Percentiles rank a stretch among this genome's conserved stretches.
phyloP scores from a whole-genome alignment of 192 early-diverging fungal genomes.

The Rhizophagus clarus region DNA sequence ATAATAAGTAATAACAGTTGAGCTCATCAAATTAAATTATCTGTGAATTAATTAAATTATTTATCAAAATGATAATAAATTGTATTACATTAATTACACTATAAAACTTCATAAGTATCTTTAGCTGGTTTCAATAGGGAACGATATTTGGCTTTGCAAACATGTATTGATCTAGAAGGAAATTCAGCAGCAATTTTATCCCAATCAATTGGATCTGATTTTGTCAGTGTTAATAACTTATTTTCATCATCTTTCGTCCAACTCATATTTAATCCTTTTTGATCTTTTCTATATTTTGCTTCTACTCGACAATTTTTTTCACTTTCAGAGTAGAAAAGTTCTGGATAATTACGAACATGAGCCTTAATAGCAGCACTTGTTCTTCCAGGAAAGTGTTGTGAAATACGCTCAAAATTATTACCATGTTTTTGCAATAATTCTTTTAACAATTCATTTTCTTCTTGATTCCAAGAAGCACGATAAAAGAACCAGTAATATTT shows the following conservation, averaged over 20 bases:
- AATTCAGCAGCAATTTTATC: neutral
- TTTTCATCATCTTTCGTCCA: constrained; percentile 8
- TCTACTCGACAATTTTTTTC: neutral
- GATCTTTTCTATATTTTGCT: neutral
- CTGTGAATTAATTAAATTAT: no score
- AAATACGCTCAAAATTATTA: neutral
- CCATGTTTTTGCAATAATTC: neutral
- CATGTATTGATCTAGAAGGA: neutral
- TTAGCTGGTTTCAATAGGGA: neutral
- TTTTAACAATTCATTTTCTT: constrained; percentile 3
- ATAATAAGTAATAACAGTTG: no score
- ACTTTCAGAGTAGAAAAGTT: neutral
- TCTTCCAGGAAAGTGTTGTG: neutral
- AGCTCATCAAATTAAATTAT: no score
- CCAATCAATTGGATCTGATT: neutral
- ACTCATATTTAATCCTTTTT: neutral
- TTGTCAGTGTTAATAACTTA: neutral
- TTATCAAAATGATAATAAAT: no score
- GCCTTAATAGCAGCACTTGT: neutral
- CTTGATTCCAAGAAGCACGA: neutral
- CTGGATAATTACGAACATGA: neutral
- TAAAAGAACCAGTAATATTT: neutral
- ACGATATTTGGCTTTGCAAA: constrained; percentile 8
- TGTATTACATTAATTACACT: neutral
- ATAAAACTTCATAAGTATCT: neutral